Conservation (phyloP, 257 asterid species). For the Sherardia arvensis region DNA sequence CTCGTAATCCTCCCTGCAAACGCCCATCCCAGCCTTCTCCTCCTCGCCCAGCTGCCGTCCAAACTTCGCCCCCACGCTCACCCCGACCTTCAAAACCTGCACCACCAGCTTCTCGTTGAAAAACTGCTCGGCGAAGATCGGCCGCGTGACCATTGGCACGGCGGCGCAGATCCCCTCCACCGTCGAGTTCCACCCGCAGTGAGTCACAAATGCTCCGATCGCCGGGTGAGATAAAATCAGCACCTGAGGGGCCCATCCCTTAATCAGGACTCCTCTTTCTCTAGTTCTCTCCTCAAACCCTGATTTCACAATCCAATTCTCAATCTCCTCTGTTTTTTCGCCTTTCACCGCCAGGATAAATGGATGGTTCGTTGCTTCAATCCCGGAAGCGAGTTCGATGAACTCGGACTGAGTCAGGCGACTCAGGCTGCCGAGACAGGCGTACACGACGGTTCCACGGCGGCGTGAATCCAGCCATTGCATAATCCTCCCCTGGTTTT, state of each 20-base stretch:
- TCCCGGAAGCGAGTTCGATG: constrained; percentile 38
- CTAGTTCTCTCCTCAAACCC: constrained; percentile 32
- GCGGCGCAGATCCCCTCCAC: constrained; percentile 47
- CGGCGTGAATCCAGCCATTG: constrained; percentile 32
- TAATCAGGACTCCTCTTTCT: constrained; percentile 27
- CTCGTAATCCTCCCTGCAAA: constrained; percentile 18
- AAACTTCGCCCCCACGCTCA: constrained; percentile 36
- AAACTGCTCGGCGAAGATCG: constrained; percentile 51
- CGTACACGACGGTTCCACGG: constrained; percentile 28
- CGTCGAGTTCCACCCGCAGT: constrained; percentile 64
- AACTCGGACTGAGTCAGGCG: constrained; percentile 21
- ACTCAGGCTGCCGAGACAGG: constrained; percentile 49
- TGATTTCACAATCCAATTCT: constrained; percentile 28
- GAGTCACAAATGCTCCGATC: constrained; percentile 46
- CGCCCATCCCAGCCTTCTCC: constrained; percentile 23
- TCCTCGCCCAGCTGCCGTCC: constrained; percentile 26
- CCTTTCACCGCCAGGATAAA: constrained; percentile 32
- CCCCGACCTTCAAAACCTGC: constrained; percentile 32
- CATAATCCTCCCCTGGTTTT: constrained; percentile 11
- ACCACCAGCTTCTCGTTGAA: constrained; percentile 46
- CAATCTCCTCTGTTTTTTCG: constrained; percentile 16
- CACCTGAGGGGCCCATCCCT: constrained; percentile 55
- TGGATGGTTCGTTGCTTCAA: constrained; percentile 31
- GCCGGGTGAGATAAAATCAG: constrained; percentile 40
- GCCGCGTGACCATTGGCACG: constrained; percentile 60